Base-by-base conservation (phyloP, 257 asterid genomes). In the Nicotiana undulata region DNA sequence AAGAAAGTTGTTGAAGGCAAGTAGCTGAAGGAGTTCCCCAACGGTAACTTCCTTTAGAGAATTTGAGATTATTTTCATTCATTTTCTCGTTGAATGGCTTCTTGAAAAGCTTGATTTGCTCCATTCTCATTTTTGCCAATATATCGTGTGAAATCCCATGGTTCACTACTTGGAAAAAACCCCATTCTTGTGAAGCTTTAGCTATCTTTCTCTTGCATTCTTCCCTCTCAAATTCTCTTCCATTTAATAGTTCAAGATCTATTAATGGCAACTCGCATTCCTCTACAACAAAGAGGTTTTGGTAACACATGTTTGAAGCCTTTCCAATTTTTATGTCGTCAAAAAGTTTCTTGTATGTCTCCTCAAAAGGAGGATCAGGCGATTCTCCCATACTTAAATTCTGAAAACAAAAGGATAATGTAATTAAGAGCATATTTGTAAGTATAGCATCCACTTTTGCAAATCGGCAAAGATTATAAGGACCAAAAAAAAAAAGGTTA, bases 11-110 rank as follows among this genome's bases (percentile, higher is more conserved):
- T 32, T 76, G 44, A 65, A 92, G 79, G 31, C 84, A 83, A 28
- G 93, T 91, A 7, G 97, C 94, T 0, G 97, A 66, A 4, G 98
- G 98, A 7, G 95, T 66, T n/a, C 98, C 98, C 98, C 97, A 95
- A 0, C 95, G 87, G 29, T 95, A 95, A 82, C 93, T 90, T n/a
- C 95, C 97, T 2, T 83, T 82, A 4, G 94, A 86, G 60, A 93
- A 87, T 3, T 89, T 86, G 79, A 77, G 83, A 18, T 82, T 89
- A 34, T 81, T 79, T 81, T 75, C 87, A 53, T 81, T 81, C 75
- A 55, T 68, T 85, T 95, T 95, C 84, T 91, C 90, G 0, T 81
- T 40, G 68, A 93, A 93, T 9, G 98, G 97, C 84, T 85, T 93
- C 84, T 76, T 86, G 83, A 95, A 84, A 52, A 89, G 76, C 86